Percentiles rank a stretch among this genome's conserved stretches.
Conservation (phyloP, 2,329 filamentous ascomycete genomes). For the Alternaria dauci region DNA sequence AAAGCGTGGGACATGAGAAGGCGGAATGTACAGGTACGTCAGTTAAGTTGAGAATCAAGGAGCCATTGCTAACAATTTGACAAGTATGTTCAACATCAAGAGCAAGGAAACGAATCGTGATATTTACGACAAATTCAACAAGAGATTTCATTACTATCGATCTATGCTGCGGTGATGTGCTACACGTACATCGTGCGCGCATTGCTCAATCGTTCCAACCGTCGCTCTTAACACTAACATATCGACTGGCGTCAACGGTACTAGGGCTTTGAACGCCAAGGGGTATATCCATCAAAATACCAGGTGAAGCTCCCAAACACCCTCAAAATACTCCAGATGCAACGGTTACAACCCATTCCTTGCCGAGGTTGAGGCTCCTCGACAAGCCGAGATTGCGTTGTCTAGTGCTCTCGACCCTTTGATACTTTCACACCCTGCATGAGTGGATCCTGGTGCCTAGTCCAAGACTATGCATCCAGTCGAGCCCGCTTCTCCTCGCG, state of each 20-base stretch:
- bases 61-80: background rate
- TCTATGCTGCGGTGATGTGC: background rate
- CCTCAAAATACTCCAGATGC: background rate
- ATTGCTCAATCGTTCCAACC: background rate
- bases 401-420: background rate
- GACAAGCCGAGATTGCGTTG: background rate
- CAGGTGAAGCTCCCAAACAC: background rate
- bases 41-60: background rate
- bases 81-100: background rate
- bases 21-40: background rate
- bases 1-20: background rate
- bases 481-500: slow-evolving; percentile 25
- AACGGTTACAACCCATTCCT: background rate
- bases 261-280: background rate
- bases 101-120: background rate
- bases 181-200: background rate
- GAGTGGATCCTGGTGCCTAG: slow-evolving; percentile 8
- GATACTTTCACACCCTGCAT: background rate
- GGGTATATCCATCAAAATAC: slow-evolving; percentile 6
- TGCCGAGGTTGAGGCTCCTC: background rate
- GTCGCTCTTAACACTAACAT: background rate
- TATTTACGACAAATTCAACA: background rate
- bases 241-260: background rate
- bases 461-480: slow-evolving; percentile 17
- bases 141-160: background rate